Evolutionary conservation across 2,329 filamentous ascomycete genomes (phyloP).

Genomic region (Cladosporium sp.): DNA sequence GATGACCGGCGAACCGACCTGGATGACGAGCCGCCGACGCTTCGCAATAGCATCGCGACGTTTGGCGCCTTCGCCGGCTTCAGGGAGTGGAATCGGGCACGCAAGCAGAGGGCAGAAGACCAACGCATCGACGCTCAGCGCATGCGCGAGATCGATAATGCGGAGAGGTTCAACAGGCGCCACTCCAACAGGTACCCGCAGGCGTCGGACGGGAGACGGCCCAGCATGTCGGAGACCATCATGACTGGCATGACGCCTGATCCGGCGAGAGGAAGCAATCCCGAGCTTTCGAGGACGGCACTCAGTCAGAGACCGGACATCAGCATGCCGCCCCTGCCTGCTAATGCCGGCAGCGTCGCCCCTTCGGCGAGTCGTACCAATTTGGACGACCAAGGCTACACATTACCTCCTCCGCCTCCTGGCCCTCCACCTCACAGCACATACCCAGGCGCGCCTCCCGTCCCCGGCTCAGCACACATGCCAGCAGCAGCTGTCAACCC

Average conservation of each 20-base stretch:
- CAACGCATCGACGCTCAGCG: slow-evolving; percentile 53
- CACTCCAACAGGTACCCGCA: slow-evolving; percentile 25
- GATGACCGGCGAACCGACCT: slow-evolving; percentile 20
- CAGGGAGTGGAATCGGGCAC: slow-evolving; percentile 42
- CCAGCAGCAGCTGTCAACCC: slow-evolving; percentile 36
- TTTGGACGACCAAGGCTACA: slow-evolving; percentile 8
- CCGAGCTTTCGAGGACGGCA: slow-evolving; percentile 36
- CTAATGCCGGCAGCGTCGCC: slow-evolving; percentile 24
- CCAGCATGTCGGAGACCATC: slow-evolving; percentile 26
- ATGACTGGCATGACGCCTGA: slow-evolving; percentile 29
- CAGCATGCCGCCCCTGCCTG: slow-evolving; percentile 29
- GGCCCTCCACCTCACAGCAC: slow-evolving; percentile 28
- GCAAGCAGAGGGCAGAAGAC: slow-evolving; percentile 53
- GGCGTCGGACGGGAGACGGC: slow-evolving; percentile 23
- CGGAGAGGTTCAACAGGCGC: slow-evolving; percentile 29
- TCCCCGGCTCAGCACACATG: slow-evolving; percentile 27
- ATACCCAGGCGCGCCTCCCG: slow-evolving; percentile 18
- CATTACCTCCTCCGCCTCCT: slow-evolving; percentile 28
- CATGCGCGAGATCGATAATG: slow-evolving; percentile 41
- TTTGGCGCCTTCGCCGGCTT: slow-evolving; percentile 28
- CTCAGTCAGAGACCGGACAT: slow-evolving; percentile 19
- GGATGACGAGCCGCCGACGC: slow-evolving; percentile 26
- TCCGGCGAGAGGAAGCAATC: slow-evolving; percentile 39
- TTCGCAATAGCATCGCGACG: slow-evolving; percentile 44
- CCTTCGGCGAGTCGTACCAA: slow-evolving; percentile 10